phyloP scores from a whole-genome alignment of 352 stramenopile genomes.

The Globisporangium ultimum region DNA sequence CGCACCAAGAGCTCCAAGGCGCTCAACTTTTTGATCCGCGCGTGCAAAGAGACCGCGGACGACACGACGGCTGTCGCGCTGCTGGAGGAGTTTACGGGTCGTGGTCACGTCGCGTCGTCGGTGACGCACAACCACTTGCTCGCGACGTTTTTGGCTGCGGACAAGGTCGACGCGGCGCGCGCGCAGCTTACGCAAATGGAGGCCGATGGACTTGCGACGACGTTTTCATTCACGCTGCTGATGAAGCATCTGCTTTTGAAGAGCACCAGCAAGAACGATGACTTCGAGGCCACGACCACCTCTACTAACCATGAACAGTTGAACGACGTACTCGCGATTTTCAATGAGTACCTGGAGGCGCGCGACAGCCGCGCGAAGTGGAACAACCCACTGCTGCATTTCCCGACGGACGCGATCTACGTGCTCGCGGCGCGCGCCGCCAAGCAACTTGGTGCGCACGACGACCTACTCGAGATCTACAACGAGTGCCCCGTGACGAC shows the following conservation, averaged over 20 bases:
- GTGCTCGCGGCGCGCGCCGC: slow-evolving; percentile 58
- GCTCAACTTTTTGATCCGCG: slow-evolving; percentile 76
- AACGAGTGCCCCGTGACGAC: slow-evolving; percentile 32
- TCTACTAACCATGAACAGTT: slow-evolving; percentile 15
- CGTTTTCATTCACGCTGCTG: slow-evolving; percentile 68
- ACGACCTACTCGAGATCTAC: slow-evolving; percentile 62
- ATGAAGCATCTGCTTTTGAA: slow-evolving; percentile 60
- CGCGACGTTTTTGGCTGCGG: slow-evolving; percentile 50
- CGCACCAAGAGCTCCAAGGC: slow-evolving; percentile 72
- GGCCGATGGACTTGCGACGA: slow-evolving; percentile 42
- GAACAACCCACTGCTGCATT: slow-evolving; percentile 60
- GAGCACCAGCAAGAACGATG: slow-evolving; percentile 1
- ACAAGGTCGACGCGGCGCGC: slow-evolving; percentile 44
- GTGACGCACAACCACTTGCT: slow-evolving; percentile 80
- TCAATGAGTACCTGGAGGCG: slow-evolving; percentile 56
- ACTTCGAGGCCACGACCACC: no score
- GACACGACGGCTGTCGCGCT: slow-evolving; percentile 42
- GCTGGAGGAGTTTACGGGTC: slow-evolving; percentile 57
- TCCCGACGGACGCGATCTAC: slow-evolving; percentile 60
- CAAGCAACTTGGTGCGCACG: slow-evolving; percentile 42
- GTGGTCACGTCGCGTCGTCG: slow-evolving; percentile 46
- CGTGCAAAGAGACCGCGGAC: slow-evolving; percentile 40
- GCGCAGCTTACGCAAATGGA: slow-evolving; percentile 46
- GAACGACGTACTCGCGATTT: slow-evolving; percentile 47
- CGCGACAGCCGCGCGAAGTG: slow-evolving; percentile 37